These are phyloP conservation scores for Moesziomyces aphidis DNA, from an alignment of 1,284 basidiomycete genomes.

Conservation along the genomic window DNA sequence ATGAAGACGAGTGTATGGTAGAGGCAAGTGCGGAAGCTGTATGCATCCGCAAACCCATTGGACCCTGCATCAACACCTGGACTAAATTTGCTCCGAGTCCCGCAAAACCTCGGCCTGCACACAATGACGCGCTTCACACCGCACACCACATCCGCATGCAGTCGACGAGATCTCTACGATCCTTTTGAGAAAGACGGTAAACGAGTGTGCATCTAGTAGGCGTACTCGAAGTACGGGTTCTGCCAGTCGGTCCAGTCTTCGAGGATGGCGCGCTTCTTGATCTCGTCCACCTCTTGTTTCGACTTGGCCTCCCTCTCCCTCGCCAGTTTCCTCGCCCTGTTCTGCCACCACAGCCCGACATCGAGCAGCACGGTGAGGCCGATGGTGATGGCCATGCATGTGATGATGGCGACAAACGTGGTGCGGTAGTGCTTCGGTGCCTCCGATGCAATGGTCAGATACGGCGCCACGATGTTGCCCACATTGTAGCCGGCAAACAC, in stretches of 20 bases:
- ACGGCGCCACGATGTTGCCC: slow-evolving; percentile 61
- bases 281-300: slow-evolving; percentile 22
- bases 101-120: not conserved
- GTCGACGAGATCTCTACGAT: slow-evolving; percentile 11
- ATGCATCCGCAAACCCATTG: not conserved
- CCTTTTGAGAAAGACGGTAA: not conserved
- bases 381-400: slow-evolving; percentile 56
- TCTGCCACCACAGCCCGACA: slow-evolving; percentile 37
- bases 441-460: slow-evolving; percentile 62
- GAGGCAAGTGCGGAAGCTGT: not conserved
- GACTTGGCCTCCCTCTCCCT: slow-evolving; percentile 20
- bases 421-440: slow-evolving; percentile 69
- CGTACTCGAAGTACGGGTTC: slow-evolving; percentile 49
- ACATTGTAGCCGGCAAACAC: slow-evolving; percentile 70
- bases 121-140: too few relatives aligned
- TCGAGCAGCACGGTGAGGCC: slow-evolving; percentile 36
- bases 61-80: not conserved
- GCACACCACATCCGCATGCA: not conserved
- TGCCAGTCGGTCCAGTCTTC: slow-evolving; percentile 49
- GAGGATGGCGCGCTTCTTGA: slow-evolving; percentile 37
- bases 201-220: slow-evolving; percentile 3
- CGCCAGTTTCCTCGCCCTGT: slow-evolving; percentile 20
- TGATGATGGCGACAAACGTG: slow-evolving; percentile 71
- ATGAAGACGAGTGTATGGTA: not conserved
- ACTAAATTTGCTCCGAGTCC: not conserved